A percentile compares a stretch with the other conserved stretches of the same genome.
These are phyloP conservation scores for Bodo saltans DNA, from an alignment of 78 protist species.

Conservation along the genomic window DNA sequence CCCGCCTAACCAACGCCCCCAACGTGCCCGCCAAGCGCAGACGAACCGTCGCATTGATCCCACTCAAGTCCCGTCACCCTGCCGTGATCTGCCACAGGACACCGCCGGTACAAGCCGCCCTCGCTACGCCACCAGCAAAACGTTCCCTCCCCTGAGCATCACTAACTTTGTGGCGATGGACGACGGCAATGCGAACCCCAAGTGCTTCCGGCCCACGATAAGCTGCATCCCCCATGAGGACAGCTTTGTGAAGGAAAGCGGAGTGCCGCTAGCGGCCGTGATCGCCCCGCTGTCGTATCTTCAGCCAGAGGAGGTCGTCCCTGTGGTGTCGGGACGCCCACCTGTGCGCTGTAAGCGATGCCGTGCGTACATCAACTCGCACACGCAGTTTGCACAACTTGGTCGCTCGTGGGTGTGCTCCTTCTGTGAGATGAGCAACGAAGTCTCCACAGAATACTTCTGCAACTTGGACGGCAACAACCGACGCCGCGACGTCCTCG, in stretches of 20 bases:
- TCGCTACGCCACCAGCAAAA: not conserved
- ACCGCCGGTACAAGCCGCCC: not conserved
- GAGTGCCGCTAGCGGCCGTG: conserved; percentile 10
- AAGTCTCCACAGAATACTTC: conserved; percentile 45
- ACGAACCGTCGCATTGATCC: not conserved
- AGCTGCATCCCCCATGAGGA: not conserved
- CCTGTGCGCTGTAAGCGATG: conserved; percentile 63
- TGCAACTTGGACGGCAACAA: conserved; percentile 59
- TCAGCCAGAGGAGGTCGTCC: not conserved
- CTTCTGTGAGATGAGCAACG: conserved; percentile 26
- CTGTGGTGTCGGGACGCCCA: not conserved
- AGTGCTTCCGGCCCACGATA: conserved; percentile 10
- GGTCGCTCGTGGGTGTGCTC: conserved; percentile 63
- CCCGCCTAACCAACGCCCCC: too few relatives aligned
- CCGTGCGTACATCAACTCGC: conserved; percentile 68
- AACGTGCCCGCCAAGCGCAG: not conserved
- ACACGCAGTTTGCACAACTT: conserved; percentile 40
- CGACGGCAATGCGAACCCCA: not conserved
- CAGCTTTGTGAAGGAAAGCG: not conserved
- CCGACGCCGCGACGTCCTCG: conserved; percentile 47
- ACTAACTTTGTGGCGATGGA: not conserved
- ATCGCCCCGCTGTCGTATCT: not conserved
- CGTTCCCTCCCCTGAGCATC: not conserved
- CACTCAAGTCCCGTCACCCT: not conserved
- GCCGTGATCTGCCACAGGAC: not conserved